These are phyloP conservation scores for Ampelocalamus luodianensis DNA, from an alignment of 176 grass and related monocot species.

Conservation along the genomic window DNA sequence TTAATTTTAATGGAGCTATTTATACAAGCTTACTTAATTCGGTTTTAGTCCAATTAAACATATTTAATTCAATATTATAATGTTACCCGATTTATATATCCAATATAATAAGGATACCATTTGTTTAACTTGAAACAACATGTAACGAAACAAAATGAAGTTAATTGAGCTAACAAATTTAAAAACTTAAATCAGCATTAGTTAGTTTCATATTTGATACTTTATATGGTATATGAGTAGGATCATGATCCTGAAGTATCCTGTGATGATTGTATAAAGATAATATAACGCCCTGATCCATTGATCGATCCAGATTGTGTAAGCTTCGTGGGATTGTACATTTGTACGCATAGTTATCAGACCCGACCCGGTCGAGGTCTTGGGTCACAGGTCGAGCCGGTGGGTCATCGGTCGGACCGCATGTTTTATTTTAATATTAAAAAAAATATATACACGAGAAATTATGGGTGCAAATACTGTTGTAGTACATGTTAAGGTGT, in stretches of 20 bases:
- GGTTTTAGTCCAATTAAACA: background rate
- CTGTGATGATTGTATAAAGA: constrained; percentile 30
- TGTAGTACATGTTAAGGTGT: too few relatives aligned
- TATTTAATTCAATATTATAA: background rate
- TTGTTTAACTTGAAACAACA: background rate
- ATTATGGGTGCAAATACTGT: too few relatives aligned
- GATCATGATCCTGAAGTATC: background rate
- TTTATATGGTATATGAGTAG: background rate
- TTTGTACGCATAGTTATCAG: too few relatives aligned
- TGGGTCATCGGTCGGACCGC: too few relatives aligned
- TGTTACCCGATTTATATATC: background rate
- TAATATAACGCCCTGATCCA: constrained; percentile 3
- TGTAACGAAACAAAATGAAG: background rate
- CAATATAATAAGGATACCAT: background rate
- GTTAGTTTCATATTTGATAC: background rate
- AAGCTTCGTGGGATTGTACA: background rate
- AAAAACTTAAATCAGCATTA: background rate
- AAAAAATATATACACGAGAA: too few relatives aligned
- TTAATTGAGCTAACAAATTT: background rate
- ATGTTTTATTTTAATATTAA: too few relatives aligned
- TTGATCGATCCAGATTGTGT: background rate
- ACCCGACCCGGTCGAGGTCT: too few relatives aligned
- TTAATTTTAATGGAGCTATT: background rate
- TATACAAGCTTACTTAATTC: constrained; percentile 6
- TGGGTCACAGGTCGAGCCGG: too few relatives aligned